Evolutionary conservation across 2,329 filamentous ascomycete genomes (phyloP).

Genomic region (Aaosphaeria pasadenensis): DNA sequence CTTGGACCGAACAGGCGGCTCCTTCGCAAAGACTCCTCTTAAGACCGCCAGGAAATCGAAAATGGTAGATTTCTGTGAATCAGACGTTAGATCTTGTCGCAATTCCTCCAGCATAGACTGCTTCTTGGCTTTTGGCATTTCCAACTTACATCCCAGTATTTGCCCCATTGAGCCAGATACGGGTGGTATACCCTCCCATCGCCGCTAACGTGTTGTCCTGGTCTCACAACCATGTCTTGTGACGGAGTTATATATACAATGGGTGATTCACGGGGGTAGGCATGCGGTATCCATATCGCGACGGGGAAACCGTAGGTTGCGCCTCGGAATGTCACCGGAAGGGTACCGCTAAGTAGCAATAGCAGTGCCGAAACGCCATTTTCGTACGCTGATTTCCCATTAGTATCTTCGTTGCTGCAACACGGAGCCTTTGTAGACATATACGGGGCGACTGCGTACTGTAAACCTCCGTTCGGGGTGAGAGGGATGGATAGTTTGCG

Average conservation of each 20-base stretch:
- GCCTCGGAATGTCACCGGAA: conserved; percentile 89
- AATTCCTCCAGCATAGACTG: conserved; percentile 6
- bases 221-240: conserved; percentile 82
- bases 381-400: conserved; percentile 67
- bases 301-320: conserved; percentile 88
- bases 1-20: conserved; percentile 83
- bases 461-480: conserved; percentile 89
- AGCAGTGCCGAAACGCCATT: conserved; percentile 84
- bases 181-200: conserved; percentile 95
- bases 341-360: conserved; percentile 78
- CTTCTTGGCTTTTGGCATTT: not conserved
- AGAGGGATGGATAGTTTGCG: conserved; percentile 73
- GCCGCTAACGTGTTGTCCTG: conserved; percentile 90
- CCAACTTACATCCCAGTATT: conserved; percentile 80
- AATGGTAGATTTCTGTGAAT: conserved; percentile 71
- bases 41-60: conserved; percentile 80
- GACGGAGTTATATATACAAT: conserved; percentile 86
- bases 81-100: not conserved
- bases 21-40: conserved; percentile 85
- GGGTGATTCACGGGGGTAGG: conserved; percentile 82
- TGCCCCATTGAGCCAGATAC: conserved; percentile 84
- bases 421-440: not conserved
- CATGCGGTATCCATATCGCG: conserved; percentile 88
- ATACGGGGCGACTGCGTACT: conserved; percentile 56
- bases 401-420: conserved; percentile 1